phyloP scores from a whole-genome alignment of 352 stramenopile genomes.

The Elongisporangium anandrum region DNA sequence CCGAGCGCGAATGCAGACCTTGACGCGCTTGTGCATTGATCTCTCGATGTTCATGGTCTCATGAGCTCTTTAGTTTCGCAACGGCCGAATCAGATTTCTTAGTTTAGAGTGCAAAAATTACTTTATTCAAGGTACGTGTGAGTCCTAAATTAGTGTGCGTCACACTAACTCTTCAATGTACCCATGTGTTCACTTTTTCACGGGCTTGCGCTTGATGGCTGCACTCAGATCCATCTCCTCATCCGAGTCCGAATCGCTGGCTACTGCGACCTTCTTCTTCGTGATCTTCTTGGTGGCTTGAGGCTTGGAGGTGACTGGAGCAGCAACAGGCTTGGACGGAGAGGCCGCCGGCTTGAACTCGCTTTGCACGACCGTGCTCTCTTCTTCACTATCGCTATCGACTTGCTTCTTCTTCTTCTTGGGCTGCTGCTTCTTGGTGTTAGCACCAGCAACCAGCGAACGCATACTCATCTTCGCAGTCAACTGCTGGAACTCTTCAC shows the following conservation, averaged over 20 bases:
- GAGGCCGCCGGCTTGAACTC: conserved; percentile 8
- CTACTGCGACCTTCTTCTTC: conserved; percentile 35
- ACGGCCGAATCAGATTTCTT: background rate
- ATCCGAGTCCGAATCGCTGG: conserved; percentile 43
- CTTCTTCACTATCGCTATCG: conserved; percentile 13
- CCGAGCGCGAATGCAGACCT: conserved; percentile 63
- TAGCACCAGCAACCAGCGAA: background rate
- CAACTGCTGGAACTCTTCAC: conserved; percentile 1
- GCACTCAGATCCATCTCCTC: conserved; percentile 61
- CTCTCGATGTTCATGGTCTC: no score
- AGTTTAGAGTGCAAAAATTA: background rate
- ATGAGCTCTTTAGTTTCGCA: background rate
- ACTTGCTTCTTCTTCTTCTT: conserved; percentile 11
- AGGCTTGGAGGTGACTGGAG: background rate
- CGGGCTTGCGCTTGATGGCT: conserved; percentile 68
- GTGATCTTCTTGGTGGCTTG: conserved; percentile 37
- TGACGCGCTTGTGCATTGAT: conserved; percentile 61
- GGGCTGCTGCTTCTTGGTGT: conserved; percentile 5
- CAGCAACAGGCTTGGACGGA: conserved; percentile 9
- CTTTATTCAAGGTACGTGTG: background rate
- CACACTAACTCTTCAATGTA: background rate
- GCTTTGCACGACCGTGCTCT: background rate
- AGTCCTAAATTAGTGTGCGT: background rate
- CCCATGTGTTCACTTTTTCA: conserved; percentile 7
- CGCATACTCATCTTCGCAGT: conserved; percentile 8